Evolutionary conservation across 257 asterid genomes (phyloP).

Genomic region (Solanum arcanum): DNA sequence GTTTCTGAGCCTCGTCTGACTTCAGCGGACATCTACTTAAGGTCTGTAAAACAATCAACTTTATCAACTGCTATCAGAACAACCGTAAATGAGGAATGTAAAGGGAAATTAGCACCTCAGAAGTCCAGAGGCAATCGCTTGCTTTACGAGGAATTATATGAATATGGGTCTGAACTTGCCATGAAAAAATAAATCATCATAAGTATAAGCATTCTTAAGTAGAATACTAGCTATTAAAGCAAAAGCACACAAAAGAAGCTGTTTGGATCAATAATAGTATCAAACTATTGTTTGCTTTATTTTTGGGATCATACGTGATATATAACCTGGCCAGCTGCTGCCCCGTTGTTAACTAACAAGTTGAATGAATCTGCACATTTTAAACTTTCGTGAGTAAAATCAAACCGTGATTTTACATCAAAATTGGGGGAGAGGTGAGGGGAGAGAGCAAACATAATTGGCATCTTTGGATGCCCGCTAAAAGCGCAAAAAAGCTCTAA

Average conservation of each 20-base stretch:
- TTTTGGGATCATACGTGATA: slow-evolving; percentile 52
- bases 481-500: neutral
- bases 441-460: neutral
- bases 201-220: neutral
- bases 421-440: neutral
- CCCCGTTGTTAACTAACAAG: slow-evolving; percentile 91
- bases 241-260: neutral
- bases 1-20: slow-evolving; percentile 55
- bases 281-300: neutral
- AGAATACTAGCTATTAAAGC: neutral
- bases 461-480: neutral
- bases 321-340: slow-evolving; percentile 89
- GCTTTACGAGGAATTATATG: slow-evolving; percentile 92
- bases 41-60: slow-evolving; percentile 21
- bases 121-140: slow-evolving; percentile 84
- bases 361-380: slow-evolving; percentile 75
- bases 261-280: neutral
- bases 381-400: neutral
- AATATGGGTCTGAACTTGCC: slow-evolving; percentile 77
- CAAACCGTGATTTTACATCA: neutral
- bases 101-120: slow-evolving; percentile 47
- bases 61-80: neutral
- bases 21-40: slow-evolving; percentile 46
- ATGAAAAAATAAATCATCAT: slow-evolving; percentile 7
- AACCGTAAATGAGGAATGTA: neutral